Evolutionary conservation across 352 stramenopile species (phyloP).

Genomic region (Phytophthora europaea): DNA sequence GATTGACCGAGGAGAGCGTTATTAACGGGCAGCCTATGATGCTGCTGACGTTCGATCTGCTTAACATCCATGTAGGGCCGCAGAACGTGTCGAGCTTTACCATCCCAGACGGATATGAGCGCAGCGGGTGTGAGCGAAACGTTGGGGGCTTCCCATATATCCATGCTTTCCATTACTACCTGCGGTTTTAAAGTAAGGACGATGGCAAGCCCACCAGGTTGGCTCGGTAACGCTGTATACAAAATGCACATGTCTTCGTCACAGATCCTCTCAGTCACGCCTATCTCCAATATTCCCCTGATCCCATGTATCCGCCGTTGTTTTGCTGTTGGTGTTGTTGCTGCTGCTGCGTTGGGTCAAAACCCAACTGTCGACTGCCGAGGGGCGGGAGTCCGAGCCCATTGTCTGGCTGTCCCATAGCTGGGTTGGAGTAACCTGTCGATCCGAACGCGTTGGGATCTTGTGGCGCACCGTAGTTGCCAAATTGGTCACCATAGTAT

Average conservation of each 20-base stretch:
- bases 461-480: constrained; percentile 40
- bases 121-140: constrained; percentile 65
- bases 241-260: constrained; percentile 16
- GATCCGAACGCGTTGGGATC: constrained; percentile 48
- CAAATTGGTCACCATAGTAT: constrained; percentile 54
- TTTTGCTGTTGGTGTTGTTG: constrained; percentile 44
- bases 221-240: constrained; percentile 18
- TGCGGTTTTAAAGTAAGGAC: constrained; percentile 57
- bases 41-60: constrained; percentile 73
- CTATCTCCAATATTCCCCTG: constrained; percentile 71
- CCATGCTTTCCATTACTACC: constrained; percentile 81
- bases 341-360: constrained; percentile 46
- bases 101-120: constrained; percentile 69
- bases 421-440: constrained; percentile 34
- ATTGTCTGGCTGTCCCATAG: constrained; percentile 39
- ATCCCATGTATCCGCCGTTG: constrained; percentile 53
- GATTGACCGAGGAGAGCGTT: constrained; percentile 71
- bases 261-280: neutral
- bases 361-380: constrained; percentile 34
- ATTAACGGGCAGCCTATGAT: constrained; percentile 55
- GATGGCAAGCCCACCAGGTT: constrained; percentile 4
- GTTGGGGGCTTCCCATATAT: constrained; percentile 83
- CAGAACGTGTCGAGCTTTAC: constrained; percentile 58
- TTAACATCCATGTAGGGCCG: constrained; percentile 58
- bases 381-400: constrained; percentile 41